These are phyloP conservation scores for Gardenia jasminoides DNA, from an alignment of 257 asterid genomes.

Conservation along the genomic window DNA sequence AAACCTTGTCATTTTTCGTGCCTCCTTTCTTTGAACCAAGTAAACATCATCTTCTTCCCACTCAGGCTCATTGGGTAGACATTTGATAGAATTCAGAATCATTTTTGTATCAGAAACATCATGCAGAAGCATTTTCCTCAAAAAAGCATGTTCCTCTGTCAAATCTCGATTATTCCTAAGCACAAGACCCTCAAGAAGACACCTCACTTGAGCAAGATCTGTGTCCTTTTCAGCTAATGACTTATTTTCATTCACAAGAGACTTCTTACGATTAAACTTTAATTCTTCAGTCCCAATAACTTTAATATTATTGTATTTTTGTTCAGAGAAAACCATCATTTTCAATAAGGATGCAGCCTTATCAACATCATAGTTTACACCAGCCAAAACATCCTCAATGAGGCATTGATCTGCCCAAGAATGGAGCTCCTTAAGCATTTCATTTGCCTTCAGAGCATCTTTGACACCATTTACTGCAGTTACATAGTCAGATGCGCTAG, in stretches of 20 bases:
- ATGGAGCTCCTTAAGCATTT: constrained; percentile 46
- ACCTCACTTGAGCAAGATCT: constrained; percentile 18
- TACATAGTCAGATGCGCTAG: constrained; percentile 9
- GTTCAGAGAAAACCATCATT: constrained; percentile 44
- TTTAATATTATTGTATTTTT: constrained; percentile 6
- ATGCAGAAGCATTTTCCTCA: constrained; percentile 3
- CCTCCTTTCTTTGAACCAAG: constrained; percentile 66
- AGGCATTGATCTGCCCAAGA: constrained; percentile 74
- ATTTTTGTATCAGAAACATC: constrained; percentile 22
- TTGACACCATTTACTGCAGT: constrained; percentile 5
- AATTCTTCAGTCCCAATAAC: constrained; percentile 19
- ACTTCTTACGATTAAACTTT: constrained; percentile 9
- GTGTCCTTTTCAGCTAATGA: constrained; percentile 21
- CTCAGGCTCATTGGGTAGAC: constrained; percentile 60
- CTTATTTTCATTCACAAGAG: background rate
- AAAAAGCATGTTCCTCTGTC: constrained; percentile 13
- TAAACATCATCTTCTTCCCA: constrained; percentile 89
- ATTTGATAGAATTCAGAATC: constrained; percentile 25
- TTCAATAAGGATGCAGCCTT: constrained; percentile 50
- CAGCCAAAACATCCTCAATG: constrained; percentile 73
- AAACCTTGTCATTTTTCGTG: constrained; percentile 68
- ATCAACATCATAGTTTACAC: constrained; percentile 44
- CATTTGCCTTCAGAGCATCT: constrained; percentile 20
- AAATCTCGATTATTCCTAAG: constrained; percentile 8
- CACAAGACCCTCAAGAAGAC: constrained; percentile 14